Conservation (phyloP, 371 early-diverging fungal species). For the Zychaea mexicana region DNA sequence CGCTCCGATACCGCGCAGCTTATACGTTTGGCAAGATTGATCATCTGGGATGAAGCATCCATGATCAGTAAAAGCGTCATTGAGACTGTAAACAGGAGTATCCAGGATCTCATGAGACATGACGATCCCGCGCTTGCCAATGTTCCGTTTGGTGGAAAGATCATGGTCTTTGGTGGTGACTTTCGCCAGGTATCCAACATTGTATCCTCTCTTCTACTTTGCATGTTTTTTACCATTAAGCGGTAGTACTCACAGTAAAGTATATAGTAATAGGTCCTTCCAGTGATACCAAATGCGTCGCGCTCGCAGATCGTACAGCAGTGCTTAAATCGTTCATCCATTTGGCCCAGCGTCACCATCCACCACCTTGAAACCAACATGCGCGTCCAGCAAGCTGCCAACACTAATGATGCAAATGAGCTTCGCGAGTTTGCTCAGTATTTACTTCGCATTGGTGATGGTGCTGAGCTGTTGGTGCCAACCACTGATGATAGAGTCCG, state of each 20-base stretch:
- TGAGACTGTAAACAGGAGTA: conserved; percentile 24
- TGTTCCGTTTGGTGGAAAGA: conserved; percentile 30
- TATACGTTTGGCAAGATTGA: conserved; percentile 11
- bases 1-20: conserved; percentile 8
- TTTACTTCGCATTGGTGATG: conserved; percentile 6
- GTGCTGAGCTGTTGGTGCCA: background rate
- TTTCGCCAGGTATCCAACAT: conserved; percentile 5
- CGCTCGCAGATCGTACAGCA: conserved; percentile 6
- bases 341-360: conserved; percentile 2
- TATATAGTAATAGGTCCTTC: too few relatives aligned
- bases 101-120: conserved; percentile 22
- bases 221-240: too few relatives aligned
- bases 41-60: conserved; percentile 41
- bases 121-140: conserved; percentile 9
- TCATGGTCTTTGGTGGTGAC: conserved; percentile 22
- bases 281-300: conserved; percentile 1
- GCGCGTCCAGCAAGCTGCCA: conserved; percentile 8
- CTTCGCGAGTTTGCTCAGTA: conserved; percentile 11
- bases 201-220: too few relatives aligned
- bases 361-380: conserved; percentile 9
- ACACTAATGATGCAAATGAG: background rate
- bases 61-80: conserved; percentile 20
- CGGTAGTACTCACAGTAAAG: too few relatives aligned
- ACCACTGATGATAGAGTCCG: background rate
- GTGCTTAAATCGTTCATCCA: background rate